Conservation (phyloP, 1,139 yeast genomes). For the Wickerhamomyces sp. region DNA sequence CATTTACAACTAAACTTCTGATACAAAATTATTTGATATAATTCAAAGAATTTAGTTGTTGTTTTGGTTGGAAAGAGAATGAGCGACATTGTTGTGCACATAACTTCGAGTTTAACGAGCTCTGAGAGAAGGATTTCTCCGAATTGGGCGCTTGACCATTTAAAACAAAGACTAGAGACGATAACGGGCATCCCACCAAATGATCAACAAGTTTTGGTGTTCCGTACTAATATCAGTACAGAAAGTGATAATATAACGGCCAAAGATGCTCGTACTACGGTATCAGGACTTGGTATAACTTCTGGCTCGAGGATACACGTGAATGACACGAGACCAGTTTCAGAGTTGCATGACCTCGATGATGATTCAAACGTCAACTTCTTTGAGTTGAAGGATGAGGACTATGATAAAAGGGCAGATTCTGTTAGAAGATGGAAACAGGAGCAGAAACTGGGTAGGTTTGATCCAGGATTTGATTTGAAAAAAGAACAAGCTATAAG, state of each 20-base stretch:
- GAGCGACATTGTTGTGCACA: slow-evolving; percentile 49
- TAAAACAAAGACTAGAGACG: slow-evolving; percentile 57
- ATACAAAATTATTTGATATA: too few relatives aligned
- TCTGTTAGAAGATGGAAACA: slow-evolving; percentile 78
- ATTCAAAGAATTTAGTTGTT: background rate
- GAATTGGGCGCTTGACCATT: slow-evolving; percentile 53
- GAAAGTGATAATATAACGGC: slow-evolving; percentile 28
- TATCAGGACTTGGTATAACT: slow-evolving; percentile 14
- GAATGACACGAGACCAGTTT: slow-evolving; percentile 47
- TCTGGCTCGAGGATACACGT: slow-evolving; percentile 42
- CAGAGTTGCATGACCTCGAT: slow-evolving; percentile 38
- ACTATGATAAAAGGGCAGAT: slow-evolving; percentile 55
- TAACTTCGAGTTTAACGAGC: slow-evolving; percentile 63
- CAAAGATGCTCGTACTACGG: slow-evolving; percentile 16
- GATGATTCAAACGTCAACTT: slow-evolving; percentile 32
- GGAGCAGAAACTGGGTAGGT: slow-evolving; percentile 63
- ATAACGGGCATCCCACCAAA: slow-evolving; percentile 76
- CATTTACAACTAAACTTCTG: too few relatives aligned
- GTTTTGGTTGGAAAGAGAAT: slow-evolving; percentile 17
- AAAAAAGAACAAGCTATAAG: slow-evolving; percentile 26
- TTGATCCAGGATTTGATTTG: slow-evolving; percentile 48
- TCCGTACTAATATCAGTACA: slow-evolving; percentile 39
- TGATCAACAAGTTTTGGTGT: slow-evolving; percentile 50
- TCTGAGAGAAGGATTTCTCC: slow-evolving; percentile 69
- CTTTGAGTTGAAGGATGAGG: slow-evolving; percentile 60